Evolutionary conservation across 169 alveolate genomes (phyloP), one percentile per base, ranked within the genome.

Genomic region (Pseudocohnilembus persalinus): DNA sequence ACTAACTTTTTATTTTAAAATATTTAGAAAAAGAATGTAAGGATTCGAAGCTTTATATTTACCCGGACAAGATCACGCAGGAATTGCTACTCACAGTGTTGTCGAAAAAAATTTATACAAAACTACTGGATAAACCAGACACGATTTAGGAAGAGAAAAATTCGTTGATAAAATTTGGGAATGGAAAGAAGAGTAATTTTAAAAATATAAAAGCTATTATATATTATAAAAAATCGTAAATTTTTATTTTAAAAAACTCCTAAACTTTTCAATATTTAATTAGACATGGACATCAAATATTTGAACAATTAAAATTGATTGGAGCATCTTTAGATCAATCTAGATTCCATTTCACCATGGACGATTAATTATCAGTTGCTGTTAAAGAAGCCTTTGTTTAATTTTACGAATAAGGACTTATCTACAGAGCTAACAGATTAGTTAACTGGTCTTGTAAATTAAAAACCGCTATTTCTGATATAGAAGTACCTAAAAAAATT

Each of bases 51-150:
- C 99, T 1, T 96, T 98, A 35, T 99, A 99, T 99, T 95, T 99
- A 29, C 99, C 99, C 11, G 99, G 99, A 35, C 97, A 98, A 27
- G 99, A 98, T 83, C 99, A 98, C 89, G 99, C 99, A 35, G 99
- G 99, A 32, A 99, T 99, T 82, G 99, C 99, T 0, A 99, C 99
- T 64, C 99, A 99, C 93, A 92, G 99, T 30, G 99, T 99, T 29
- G 99, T 99, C 28, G 99, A 99, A 93, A 95, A 98, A 85, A 92
- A 95, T 90, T 88, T 98, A 76, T 91, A 94, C 89, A 98, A 98
- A 93, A 95, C 97, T 77, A 99, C 98, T 88, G 96, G 95, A 68
- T 89, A 92, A 79, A 95, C 99, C 31, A 91, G 99, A 74, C 99
- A 98, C 76, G 99, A 99, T 80, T 92, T 96, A 83, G 99, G 99